These are phyloP conservation scores for Peniophora sp. DNA, from an alignment of 1,284 basidiomycete species.

Conservation along the genomic window DNA sequence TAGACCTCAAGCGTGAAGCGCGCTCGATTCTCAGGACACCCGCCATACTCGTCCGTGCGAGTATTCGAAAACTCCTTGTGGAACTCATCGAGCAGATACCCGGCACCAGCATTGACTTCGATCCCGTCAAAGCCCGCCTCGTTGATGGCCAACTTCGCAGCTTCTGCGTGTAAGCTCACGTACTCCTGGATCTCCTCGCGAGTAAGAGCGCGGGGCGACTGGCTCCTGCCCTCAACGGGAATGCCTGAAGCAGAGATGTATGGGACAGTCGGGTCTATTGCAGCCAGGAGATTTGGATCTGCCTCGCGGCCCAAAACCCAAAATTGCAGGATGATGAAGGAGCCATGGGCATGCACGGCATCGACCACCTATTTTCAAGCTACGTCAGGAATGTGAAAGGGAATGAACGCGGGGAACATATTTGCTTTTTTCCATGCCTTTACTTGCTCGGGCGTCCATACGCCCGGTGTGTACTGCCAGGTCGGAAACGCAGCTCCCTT, in stretches of 20 bases:
- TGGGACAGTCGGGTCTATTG: constrained; percentile 21
- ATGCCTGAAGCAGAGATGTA: constrained; percentile 33
- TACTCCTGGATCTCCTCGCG: constrained; percentile 17
- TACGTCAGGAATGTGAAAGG: not conserved
- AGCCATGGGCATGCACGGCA: constrained; percentile 31
- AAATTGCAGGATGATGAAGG: constrained; percentile 30
- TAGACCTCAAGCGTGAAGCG: constrained; percentile 40
- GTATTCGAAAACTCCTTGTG: constrained; percentile 33
- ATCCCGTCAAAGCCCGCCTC: constrained; percentile 24
- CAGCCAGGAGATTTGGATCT: constrained; percentile 16
- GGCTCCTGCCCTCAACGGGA: constrained; percentile 30
- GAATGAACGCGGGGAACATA: not conserved
- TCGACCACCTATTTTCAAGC: constrained; percentile 17
- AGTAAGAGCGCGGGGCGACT: constrained; percentile 14
- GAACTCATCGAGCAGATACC: constrained; percentile 33
- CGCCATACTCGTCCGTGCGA: constrained; percentile 54
- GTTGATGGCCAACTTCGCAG: constrained; percentile 15
- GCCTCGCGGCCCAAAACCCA: constrained; percentile 37
- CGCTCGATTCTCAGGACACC: constrained; percentile 43
- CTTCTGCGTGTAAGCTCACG: constrained; percentile 11
- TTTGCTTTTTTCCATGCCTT: not conserved
- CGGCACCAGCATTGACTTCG: constrained; percentile 29
- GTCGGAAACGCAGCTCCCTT: constrained; percentile 11
- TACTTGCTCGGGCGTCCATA: constrained; percentile 11
- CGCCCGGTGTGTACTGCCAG: constrained; percentile 12